phyloP scores from a whole-genome alignment of 1,284 basidiomycete genomes.

The Cerioporus squamosus region DNA sequence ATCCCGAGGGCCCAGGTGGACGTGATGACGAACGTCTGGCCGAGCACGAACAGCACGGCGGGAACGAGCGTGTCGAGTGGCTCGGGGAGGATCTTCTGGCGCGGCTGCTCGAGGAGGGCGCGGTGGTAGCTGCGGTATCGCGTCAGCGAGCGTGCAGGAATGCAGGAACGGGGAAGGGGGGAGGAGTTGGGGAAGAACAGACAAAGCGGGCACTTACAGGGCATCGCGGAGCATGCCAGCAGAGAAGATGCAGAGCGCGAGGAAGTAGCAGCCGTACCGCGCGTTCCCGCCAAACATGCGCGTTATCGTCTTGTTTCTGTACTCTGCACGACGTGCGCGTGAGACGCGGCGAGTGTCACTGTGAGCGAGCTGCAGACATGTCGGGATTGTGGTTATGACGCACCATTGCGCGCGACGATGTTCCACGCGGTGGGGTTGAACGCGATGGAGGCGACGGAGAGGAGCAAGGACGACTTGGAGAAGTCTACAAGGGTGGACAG shows the following conservation, averaged over 20 bases:
- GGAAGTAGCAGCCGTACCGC: constrained; percentile 84
- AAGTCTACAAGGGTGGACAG: constrained; percentile 51
- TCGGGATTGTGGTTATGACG: constrained; percentile 28
- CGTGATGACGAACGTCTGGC: constrained; percentile 84
- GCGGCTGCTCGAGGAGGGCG: constrained; percentile 78
- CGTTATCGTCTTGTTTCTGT: constrained; percentile 86
- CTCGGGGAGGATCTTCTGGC: constrained; percentile 56
- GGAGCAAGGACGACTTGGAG: constrained; percentile 65
- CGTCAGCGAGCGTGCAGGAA: too few relatives aligned
- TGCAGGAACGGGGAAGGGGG: too few relatives aligned
- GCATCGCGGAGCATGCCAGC: constrained; percentile 87
- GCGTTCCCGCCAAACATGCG: constrained; percentile 78
- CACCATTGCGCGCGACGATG: constrained; percentile 91
- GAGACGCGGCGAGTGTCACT: neutral
- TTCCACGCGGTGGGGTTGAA: constrained; percentile 98
- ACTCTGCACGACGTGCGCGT: too few relatives aligned
- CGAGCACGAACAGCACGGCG: constrained; percentile 65
- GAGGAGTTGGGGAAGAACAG: neutral
- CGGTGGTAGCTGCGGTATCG: constrained; percentile 60
- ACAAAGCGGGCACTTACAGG: constrained; percentile 59
- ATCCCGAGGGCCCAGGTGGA: constrained; percentile 93
- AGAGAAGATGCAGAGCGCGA: constrained; percentile 89
- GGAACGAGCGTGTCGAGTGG: constrained; percentile 69
- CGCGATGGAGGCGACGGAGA: constrained; percentile 67
- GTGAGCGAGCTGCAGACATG: neutral